A percentile compares a stretch with the other conserved stretches of the same genome.
Evolutionary conservation across 176 grass and related monocot species (phyloP).

Genomic region (Secale cereale): DNA sequence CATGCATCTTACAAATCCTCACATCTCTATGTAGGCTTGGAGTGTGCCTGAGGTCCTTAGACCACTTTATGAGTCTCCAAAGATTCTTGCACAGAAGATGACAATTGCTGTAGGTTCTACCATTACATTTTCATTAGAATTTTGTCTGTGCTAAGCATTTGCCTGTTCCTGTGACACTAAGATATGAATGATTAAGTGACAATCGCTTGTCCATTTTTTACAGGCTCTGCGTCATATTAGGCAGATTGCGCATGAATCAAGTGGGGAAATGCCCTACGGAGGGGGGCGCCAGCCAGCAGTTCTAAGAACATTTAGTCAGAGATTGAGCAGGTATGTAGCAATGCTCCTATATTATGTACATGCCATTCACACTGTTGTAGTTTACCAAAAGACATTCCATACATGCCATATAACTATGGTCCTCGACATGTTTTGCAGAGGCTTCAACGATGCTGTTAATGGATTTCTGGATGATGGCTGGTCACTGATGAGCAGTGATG

Average conservation of each 20-base stretch:
- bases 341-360: background rate
- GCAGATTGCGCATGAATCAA: slow-evolving; percentile 84
- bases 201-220: slow-evolving; percentile 6
- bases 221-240: slow-evolving; percentile 91
- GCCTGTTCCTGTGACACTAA: background rate
- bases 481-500: slow-evolving; percentile 77
- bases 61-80: slow-evolving; percentile 93
- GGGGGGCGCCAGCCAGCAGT: slow-evolving; percentile 81
- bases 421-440: slow-evolving; percentile 43
- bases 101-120: slow-evolving; percentile 71
- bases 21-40: slow-evolving; percentile 65
- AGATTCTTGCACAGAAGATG: slow-evolving; percentile 94
- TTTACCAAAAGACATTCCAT: background rate
- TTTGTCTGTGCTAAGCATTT: background rate
- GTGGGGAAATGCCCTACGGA: slow-evolving; percentile 72
- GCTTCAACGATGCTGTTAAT: slow-evolving; percentile 96
- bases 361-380: background rate
- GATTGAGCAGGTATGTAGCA: slow-evolving; percentile 75
- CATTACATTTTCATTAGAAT: background rate
- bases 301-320: slow-evolving; percentile 86
- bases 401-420: background rate
- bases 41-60: slow-evolving; percentile 95
- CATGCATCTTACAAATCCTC: background rate
- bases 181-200: background rate
- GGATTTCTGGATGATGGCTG: slow-evolving; percentile 92